Percentiles rank a stretch among this genome's conserved stretches.
Evolutionary conservation across 163 green algal genomes (phyloP).

Genomic region (Coccomyxa subellipsoidea): DNA sequence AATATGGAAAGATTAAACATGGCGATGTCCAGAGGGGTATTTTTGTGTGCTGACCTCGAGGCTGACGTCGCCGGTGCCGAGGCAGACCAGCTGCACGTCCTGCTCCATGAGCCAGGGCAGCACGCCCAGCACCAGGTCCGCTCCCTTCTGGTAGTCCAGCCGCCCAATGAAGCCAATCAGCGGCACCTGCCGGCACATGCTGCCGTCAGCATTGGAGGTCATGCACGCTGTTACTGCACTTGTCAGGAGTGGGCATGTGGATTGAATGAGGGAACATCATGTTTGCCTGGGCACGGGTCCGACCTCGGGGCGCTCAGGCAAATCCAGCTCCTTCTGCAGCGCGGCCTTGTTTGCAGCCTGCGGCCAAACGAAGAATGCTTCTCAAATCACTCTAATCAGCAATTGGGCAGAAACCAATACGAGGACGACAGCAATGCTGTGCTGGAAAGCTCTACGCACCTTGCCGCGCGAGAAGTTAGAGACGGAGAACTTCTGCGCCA

Average conservation of each 20-base stretch:
- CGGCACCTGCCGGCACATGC: slow-evolving; percentile 43
- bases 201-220: background rate
- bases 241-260: too few relatives aligned
- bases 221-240: background rate
- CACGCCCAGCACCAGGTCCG: slow-evolving; percentile 72
- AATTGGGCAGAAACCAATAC: too few relatives aligned
- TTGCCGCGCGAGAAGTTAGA: slow-evolving; percentile 70
- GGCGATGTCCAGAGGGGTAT: too few relatives aligned
- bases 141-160: slow-evolving; percentile 83
- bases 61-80: slow-evolving; percentile 67
- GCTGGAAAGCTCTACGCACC: background rate
- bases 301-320: slow-evolving; percentile 50
- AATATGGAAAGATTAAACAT: too few relatives aligned
- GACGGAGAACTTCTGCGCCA: slow-evolving; percentile 60
- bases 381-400: background rate
- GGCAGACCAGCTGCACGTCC: slow-evolving; percentile 70
- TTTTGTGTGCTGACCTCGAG: too few relatives aligned
- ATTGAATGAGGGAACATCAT: too few relatives aligned
- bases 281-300: background rate
- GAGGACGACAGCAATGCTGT: too few relatives aligned
- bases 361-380: background rate
- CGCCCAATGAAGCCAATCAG: slow-evolving; percentile 79
- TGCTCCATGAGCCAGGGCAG: slow-evolving; percentile 56
- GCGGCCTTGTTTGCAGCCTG: slow-evolving; percentile 63
- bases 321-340: slow-evolving; percentile 74